phyloP scores from a whole-genome alignment of 768 basidiomycete genomes.

The Tulasnella sp. region DNA sequence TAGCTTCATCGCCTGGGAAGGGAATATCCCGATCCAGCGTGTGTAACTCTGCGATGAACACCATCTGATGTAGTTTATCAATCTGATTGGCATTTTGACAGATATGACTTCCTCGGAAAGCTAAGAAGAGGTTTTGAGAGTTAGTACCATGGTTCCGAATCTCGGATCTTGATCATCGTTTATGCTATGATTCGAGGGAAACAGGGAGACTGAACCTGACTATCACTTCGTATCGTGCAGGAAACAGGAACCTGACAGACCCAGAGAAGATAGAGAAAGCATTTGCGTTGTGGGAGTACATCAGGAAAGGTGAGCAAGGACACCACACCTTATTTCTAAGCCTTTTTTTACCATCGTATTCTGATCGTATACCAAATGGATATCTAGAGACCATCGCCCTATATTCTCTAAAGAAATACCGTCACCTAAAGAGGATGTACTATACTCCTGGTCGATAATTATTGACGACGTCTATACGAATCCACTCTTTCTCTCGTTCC shows the following conservation, averaged over 20 bases:
- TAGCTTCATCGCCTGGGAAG: constrained; percentile 57
- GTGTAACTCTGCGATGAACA: constrained; percentile 24
- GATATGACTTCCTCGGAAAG: constrained; percentile 67
- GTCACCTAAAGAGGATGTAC: constrained; percentile 65
- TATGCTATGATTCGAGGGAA: neutral
- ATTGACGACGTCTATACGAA: too few relatives aligned
- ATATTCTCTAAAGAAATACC: constrained; percentile 72
- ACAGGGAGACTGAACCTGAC: too few relatives aligned
- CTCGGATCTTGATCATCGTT: neutral
- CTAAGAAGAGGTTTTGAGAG: constrained; percentile 63
- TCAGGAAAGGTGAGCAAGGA: constrained; percentile 63
- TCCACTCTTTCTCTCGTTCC: too few relatives aligned
- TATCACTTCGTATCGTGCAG: constrained; percentile 27
- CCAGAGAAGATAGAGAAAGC: constrained; percentile 64
- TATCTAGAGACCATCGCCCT: constrained; percentile 62
- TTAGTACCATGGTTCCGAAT: constrained; percentile 25
- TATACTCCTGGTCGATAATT: too few relatives aligned
- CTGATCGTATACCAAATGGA: neutral
- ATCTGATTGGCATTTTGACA: constrained; percentile 22
- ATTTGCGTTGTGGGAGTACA: constrained; percentile 63
- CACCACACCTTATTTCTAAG: neutral
- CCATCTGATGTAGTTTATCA: neutral
- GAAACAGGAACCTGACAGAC: constrained; percentile 53
- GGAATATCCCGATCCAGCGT: constrained; percentile 76
- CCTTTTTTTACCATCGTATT: neutral